Base-by-base conservation (phyloP, 2,329 filamentous ascomycete genomes). In the Sphaerulina vaccinii region DNA sequence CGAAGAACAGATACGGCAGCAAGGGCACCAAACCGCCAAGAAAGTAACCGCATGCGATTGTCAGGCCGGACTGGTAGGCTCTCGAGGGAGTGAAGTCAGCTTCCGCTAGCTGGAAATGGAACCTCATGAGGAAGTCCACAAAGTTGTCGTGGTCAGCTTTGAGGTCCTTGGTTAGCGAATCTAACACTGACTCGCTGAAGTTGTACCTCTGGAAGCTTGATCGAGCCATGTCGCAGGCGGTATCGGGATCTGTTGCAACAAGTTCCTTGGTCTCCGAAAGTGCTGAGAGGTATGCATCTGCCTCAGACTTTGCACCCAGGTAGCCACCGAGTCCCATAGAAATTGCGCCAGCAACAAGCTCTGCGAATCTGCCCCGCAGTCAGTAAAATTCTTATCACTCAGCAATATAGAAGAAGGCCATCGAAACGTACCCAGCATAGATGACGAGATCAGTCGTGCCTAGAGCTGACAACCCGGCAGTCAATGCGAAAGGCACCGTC, bases 1-100 rank as follows among this genome's bases (percentile, higher is more conserved):
- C 61, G 15, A 77, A 72, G 49, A 85, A 74, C 58, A 88, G 84
- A 70, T 89, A 89, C 0, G 86, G 86, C 36, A 86, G 69, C 62
- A 88, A 76, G 11, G 86, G 85, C n/a, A 88, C 78, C 48, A 88
- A 73, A 0, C 86, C 86, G 16, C 86, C 86, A 18, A 88, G 68
- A 46, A 88, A 83, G 66, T 89, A 89, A 29, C 84, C 84, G 13
- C 83, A 62, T 0, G 84, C 82, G 62, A 89, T 85, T 7, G 83
- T 87, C 21, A 83, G 57, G 2, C 83, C 86, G 0, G 81, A 84
- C 38, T 70, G 71, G 62, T 71, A 75, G 9, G 75, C 74, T 51
- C 73, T 70, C 2, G 56, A 57, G 15, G 60, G 49, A 42, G 74
- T 72, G 43, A 70, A 71, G 37, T 74, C 70, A 1, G 74, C 74